Evolutionary conservation across 176 grass and related monocot species (phyloP).

Genomic region (Cymbopogon citratus): DNA sequence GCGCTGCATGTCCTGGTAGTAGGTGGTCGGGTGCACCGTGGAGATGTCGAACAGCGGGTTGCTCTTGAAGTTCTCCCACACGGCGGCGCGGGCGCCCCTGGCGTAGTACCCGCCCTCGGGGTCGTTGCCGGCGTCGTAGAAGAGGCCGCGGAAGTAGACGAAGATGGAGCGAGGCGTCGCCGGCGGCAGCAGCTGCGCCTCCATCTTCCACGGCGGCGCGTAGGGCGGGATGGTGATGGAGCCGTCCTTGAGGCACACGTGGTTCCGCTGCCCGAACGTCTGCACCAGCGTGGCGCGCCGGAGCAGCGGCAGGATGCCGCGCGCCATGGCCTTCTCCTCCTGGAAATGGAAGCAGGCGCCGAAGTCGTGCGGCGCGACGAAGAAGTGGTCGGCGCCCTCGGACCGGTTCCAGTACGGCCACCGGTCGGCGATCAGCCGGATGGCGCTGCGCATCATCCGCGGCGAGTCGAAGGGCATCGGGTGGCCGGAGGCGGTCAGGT

Average conservation of each 20-base stretch:
- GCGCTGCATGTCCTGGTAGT: constrained; percentile 45
- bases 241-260: constrained; percentile 5
- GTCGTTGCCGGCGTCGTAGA: constrained; percentile 24
- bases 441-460: constrained; percentile 7
- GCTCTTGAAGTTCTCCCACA: constrained; percentile 68
- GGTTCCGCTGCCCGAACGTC: constrained; percentile 31
- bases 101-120: too few relatives aligned
- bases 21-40: constrained; percentile 43
- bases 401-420: constrained; percentile 74
- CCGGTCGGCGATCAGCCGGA: neutral
- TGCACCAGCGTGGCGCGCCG: constrained; percentile 31
- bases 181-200: neutral
- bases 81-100: neutral
- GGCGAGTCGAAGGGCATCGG: constrained; percentile 18
- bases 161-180: constrained; percentile 29
- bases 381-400: constrained; percentile 50
- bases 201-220: neutral
- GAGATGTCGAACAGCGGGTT: constrained; percentile 71
- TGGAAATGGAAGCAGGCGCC: constrained; percentile 58
- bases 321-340: constrained; percentile 17
- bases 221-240: constrained; percentile 36
- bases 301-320: neutral
- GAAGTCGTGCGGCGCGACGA: constrained; percentile 44
- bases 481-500: constrained; percentile 4
- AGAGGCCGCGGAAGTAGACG: constrained; percentile 33